Conservation (phyloP, 257 asterid genomes). For the Solanum neorickii region DNA sequence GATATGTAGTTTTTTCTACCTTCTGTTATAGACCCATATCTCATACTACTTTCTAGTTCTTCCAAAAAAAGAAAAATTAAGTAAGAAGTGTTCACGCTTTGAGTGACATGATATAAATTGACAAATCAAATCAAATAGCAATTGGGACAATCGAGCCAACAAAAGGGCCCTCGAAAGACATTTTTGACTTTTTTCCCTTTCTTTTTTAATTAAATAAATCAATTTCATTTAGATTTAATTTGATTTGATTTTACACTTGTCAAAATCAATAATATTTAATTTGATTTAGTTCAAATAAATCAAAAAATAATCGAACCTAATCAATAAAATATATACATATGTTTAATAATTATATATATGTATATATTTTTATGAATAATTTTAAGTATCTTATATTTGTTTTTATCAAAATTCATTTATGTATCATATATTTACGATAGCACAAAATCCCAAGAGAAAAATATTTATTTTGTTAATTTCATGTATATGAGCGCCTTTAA, state of each 20-base stretch:
- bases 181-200: neutral
- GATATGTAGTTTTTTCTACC: neutral
- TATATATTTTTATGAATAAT: too few relatives aligned
- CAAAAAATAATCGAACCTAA: too few relatives aligned
- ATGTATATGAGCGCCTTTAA: neutral
- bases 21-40: neutral
- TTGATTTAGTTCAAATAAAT: neutral
- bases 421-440: neutral
- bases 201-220: neutral
- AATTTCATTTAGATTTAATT: too few relatives aligned
- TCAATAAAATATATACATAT: too few relatives aligned
- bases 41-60: neutral
- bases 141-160: neutral
- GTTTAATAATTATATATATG: too few relatives aligned
- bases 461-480: neutral
- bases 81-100: neutral
- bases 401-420: too few relatives aligned
- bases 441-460: neutral
- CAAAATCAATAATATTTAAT: neutral
- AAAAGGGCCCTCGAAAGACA: neutral
- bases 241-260: neutral
- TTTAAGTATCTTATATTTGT: neutral
- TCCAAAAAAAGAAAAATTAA: neutral
- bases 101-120: neutral
- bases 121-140: neutral